Conservation (phyloP, 441 rosid genomes). For the Arabidopsis lyrata region DNA sequence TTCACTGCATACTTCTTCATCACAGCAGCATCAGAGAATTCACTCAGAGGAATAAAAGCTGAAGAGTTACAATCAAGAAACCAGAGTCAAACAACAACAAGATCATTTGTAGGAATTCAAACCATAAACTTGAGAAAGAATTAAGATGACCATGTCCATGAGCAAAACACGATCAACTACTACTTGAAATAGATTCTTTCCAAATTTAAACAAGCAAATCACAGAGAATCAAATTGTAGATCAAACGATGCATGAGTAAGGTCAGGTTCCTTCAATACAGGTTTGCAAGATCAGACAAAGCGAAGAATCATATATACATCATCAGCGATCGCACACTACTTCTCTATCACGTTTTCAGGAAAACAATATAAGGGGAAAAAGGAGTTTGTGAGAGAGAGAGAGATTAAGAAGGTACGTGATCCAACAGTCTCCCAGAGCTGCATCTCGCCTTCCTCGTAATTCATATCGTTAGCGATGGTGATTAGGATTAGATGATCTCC, state of each 20-base stretch:
- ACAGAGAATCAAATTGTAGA: neutral
- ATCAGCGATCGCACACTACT: neutral
- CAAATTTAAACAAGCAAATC: neutral
- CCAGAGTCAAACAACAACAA: conserved; percentile 19
- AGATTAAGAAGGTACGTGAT: conserved; percentile 60
- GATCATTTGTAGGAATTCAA: neutral
- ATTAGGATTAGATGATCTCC: conserved; percentile 87
- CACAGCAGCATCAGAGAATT: conserved; percentile 61
- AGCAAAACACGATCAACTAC: conserved; percentile 1
- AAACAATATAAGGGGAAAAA: neutral
- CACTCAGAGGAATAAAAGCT: conserved; percentile 80
- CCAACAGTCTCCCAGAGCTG: conserved; percentile 95
- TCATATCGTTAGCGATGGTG: conserved; percentile 56
- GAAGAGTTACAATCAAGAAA: conserved; percentile 29
- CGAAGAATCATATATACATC: neutral
- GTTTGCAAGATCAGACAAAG: neutral
- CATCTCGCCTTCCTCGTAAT: conserved; percentile 82
- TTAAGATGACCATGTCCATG: conserved; percentile 10
- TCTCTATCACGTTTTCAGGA: neutral
- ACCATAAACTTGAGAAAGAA: neutral
- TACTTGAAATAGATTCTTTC: neutral
- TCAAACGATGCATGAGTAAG: conserved; percentile 21
- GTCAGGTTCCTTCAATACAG: conserved; percentile 4
- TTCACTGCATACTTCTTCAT: conserved; percentile 84
- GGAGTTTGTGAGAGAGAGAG: neutral